phyloP scores from a whole-genome alignment of 1,284 basidiomycete species.

The Hymenochaete sp. region DNA sequence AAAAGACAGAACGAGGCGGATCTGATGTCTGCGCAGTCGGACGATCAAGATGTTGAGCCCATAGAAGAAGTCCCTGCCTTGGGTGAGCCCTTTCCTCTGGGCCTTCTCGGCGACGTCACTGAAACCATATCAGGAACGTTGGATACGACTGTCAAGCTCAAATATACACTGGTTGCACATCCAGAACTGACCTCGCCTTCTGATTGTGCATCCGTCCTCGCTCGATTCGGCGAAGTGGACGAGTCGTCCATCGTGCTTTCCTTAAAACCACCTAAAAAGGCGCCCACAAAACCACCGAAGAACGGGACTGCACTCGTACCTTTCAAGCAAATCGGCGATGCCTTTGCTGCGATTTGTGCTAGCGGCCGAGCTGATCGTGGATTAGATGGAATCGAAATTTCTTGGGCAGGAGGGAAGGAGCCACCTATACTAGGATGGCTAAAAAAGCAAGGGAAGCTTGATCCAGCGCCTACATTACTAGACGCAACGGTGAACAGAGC shows the following conservation, averaged over 20 bases:
- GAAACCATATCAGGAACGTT: constrained; percentile 50
- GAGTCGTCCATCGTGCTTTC: constrained; percentile 55
- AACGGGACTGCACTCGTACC: constrained; percentile 62
- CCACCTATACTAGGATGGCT: constrained; percentile 71
- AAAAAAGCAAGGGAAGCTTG: constrained; percentile 59
- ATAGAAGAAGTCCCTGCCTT: constrained; percentile 35
- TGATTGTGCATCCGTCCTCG: constrained; percentile 43
- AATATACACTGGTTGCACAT: constrained; percentile 49
- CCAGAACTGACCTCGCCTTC: constrained; percentile 45
- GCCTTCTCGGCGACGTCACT: too few relatives aligned
- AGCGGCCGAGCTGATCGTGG: constrained; percentile 43
- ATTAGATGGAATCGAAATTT: constrained; percentile 49
- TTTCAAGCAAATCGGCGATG: constrained; percentile 63
- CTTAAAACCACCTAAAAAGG: constrained; percentile 51
- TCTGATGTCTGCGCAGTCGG: too few relatives aligned
- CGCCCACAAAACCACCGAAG: constrained; percentile 45
- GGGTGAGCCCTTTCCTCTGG: constrained; percentile 30
- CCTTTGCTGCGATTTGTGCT: constrained; percentile 62
- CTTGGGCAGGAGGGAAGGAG: constrained; percentile 60
- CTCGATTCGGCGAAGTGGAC: constrained; percentile 55
- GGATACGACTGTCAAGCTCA: constrained; percentile 67
- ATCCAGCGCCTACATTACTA: constrained; percentile 20
- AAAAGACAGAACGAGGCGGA: constrained; percentile 38
- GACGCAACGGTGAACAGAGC: neutral
- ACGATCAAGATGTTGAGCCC: constrained; percentile 29